These are phyloP conservation scores for Solanum etuberosum DNA, from an alignment of 257 asterid genomes.

Conservation along the genomic window DNA sequence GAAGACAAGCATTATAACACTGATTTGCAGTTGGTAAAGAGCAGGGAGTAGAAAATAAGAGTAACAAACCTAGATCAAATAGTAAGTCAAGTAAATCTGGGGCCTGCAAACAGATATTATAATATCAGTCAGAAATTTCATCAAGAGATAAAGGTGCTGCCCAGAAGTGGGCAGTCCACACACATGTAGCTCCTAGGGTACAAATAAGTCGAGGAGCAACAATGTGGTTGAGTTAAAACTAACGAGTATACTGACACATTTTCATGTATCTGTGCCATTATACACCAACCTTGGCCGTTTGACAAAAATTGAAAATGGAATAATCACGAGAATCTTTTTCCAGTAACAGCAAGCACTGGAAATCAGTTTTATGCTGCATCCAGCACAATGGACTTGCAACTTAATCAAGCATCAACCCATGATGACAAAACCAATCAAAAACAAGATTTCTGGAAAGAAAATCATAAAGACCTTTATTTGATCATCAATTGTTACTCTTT, in stretches of 20 bases:
- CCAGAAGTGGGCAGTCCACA: not conserved
- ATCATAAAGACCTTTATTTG: constrained; percentile 52
- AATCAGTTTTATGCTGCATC: not conserved
- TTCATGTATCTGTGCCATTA: not conserved
- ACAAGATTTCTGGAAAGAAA: not conserved
- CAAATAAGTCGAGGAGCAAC: not conserved
- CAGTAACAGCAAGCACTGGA: not conserved
- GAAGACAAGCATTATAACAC: not conserved
- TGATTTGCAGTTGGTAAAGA: not conserved
- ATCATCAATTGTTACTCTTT: constrained; percentile 51
- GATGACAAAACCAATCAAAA: not conserved
- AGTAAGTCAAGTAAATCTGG: constrained; percentile 77
- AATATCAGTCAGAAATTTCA: constrained; percentile 5
- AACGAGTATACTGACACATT: not conserved
- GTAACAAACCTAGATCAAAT: constrained; percentile 51
- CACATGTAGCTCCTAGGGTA: not conserved
- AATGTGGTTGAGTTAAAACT: not conserved
- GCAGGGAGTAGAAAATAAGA: not conserved
- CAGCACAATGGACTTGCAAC: not conserved
- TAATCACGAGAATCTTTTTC: not conserved
- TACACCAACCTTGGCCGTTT: not conserved
- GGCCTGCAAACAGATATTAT: constrained; percentile 54
- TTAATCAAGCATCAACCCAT: not conserved
- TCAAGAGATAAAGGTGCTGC: not conserved
- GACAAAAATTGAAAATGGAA: not conserved